Percentiles rank a stretch among this genome's conserved stretches.
These are phyloP conservation scores for Kodamaea kaohsiungensis DNA, from an alignment of 805 yeast species.

Conservation along the genomic window DNA sequence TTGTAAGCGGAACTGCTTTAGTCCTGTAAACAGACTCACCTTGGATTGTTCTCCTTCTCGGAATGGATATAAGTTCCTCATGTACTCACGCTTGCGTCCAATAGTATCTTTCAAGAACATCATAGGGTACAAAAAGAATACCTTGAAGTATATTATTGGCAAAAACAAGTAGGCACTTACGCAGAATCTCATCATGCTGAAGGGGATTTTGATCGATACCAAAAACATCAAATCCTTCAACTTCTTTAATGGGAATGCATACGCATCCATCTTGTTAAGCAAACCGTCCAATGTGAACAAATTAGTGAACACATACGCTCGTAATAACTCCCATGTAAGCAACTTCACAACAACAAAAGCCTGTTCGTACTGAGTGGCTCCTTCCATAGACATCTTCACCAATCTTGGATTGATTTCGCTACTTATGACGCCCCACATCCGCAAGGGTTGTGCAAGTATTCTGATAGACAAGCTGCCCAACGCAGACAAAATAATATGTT, in stretches of 20 bases:
- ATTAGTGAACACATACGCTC: conserved; percentile 11
- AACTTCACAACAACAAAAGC: conserved; percentile 6
- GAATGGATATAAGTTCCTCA: neutral
- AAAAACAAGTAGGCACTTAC: conserved; percentile 19
- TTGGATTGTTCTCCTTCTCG: neutral
- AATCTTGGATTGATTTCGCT: neutral
- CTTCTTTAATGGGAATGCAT: conserved; percentile 13
- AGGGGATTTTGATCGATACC: conserved; percentile 18
- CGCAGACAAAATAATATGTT: neutral
- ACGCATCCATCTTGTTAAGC: conserved; percentile 4
- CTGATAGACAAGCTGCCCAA: neutral
- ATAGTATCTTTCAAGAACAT: conserved; percentile 1
- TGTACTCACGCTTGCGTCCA: neutral
- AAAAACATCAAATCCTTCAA: conserved; percentile 10
- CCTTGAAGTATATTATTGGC: conserved; percentile 22
- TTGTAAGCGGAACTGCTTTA: conserved; percentile 9
- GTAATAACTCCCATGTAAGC: conserved; percentile 18
- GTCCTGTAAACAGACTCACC: conserved; percentile 6
- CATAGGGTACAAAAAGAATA: conserved; percentile 10
- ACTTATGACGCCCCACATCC: neutral
- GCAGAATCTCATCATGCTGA: conserved; percentile 14
- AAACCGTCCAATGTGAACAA: conserved; percentile 1
- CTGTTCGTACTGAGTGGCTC: conserved; percentile 1
- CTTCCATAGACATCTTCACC: neutral
- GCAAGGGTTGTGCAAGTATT: neutral